Base-by-base conservation (phyloP, 805 yeast genomes). In the Saccharomycopsis javanensis region DNA sequence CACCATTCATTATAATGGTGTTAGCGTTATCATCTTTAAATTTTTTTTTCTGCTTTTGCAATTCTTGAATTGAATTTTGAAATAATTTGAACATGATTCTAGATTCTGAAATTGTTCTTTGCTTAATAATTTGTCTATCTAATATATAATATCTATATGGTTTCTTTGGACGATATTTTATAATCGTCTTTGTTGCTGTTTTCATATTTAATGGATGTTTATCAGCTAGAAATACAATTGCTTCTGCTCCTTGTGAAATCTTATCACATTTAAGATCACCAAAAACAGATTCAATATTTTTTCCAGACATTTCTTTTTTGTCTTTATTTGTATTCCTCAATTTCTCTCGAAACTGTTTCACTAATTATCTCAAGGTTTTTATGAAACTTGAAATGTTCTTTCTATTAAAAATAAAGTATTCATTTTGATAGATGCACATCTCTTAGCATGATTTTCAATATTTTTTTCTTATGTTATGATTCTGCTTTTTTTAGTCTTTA, bases 221-320 rank as follows among this genome's bases (percentile, higher is more conserved):
- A 1, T 68, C 59, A 0, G 92, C 77, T 11, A 73, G 67, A 68
- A 86, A 87, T 1, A 88, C 90, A 10, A 88, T 75, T 0, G 96
- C 96, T 68, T 89, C 97, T 1, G 97, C 97, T 27, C 97, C 97
- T 66, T 89, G 97, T 0, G 95, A 86, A 1, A 89, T 72, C 20
- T 59, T 58, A 13, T 20, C 23, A 18, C 45, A 25, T 25, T 30
- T 33, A 13, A 58, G 45, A 31, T 46, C 27, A 3, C 55, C 55
- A 27, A 58, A 52, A n/a, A 55, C 13, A 1, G 51, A 30, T 18
- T 35, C 54, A 10, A 56, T 56, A 15, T 18, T 45, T 25, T 55
- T 37, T 35, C 13, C 23, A 16, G 48, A 20, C 48, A 42, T 42
- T n/a, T 15, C 13, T 4, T 23, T 16, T 16, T 52, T 3, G 18